Percentiles rank a stretch among this genome's conserved stretches.
These are phyloP conservation scores for Pluteus cervinus DNA, from an alignment of 768 basidiomycete species.

Conservation along the genomic window DNA sequence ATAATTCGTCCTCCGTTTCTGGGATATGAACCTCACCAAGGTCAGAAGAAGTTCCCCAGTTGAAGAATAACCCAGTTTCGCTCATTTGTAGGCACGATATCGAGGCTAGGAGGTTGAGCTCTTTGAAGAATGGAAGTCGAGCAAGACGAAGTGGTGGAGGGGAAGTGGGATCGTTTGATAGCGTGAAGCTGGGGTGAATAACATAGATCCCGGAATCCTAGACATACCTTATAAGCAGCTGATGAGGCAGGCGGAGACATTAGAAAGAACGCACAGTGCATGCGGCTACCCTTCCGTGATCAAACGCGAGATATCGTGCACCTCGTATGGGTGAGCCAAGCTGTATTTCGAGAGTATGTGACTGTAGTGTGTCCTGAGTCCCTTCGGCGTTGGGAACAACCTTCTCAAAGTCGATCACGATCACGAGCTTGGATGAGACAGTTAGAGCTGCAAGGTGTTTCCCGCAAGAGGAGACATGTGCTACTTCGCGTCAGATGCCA, in stretches of 20 bases:
- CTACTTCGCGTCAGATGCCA: conserved; percentile 15
- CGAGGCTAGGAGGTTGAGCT: conserved; percentile 18
- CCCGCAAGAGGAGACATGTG: conserved; percentile 44
- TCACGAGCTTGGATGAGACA: conserved; percentile 30
- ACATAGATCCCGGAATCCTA: conserved; percentile 21
- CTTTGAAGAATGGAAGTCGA: conserved; percentile 24
- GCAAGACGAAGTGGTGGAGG: conserved; percentile 14
- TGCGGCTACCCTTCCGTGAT: conserved; percentile 35
- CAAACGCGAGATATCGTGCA: conserved; percentile 45
- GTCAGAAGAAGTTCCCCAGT: too few relatives aligned
- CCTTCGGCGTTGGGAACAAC: conserved; percentile 18
- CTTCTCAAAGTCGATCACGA: conserved; percentile 37
- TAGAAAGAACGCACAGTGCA: conserved; percentile 35
- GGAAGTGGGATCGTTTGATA: neutral
- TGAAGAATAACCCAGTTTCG: conserved; percentile 45
- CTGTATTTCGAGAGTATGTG: conserved; percentile 31
- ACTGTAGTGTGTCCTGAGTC: conserved; percentile 18
- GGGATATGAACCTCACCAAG: too few relatives aligned
- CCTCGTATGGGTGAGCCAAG: conserved; percentile 24
- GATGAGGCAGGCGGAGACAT: conserved; percentile 2
- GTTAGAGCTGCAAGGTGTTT: conserved; percentile 38
- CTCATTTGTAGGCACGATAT: conserved; percentile 54
- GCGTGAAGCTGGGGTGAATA: conserved; percentile 12
- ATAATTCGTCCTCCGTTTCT: too few relatives aligned
- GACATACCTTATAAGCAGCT: too few relatives aligned